Conservation (phyloP, 805 yeast species). For the Blastobotrys chiropterorum region DNA sequence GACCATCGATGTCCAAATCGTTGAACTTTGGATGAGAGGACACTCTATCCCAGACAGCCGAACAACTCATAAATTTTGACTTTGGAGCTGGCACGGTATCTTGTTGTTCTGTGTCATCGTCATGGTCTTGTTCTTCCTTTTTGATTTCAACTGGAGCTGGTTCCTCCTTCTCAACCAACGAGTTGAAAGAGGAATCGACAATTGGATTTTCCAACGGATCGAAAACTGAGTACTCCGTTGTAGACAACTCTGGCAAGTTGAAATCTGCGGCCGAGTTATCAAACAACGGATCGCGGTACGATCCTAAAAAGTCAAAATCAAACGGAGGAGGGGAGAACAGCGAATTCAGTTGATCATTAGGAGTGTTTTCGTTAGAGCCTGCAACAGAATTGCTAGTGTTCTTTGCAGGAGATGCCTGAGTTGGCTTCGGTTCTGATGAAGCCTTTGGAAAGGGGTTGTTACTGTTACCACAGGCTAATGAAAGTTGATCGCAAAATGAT, state of each 20-base stretch:
- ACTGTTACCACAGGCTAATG: slow-evolving; percentile 77
- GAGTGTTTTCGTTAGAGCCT: background rate
- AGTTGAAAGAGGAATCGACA: slow-evolving; percentile 16
- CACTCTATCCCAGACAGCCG: slow-evolving; percentile 95
- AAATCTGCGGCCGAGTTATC: slow-evolving; percentile 30
- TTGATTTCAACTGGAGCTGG: slow-evolving; percentile 5
- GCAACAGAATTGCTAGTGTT: background rate
- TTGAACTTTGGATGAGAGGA: slow-evolving; percentile 91
- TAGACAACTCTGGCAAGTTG: slow-evolving; percentile 28
- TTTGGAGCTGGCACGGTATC: slow-evolving; percentile 29
- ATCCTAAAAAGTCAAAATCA: slow-evolving; percentile 23
- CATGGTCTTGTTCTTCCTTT: slow-evolving; percentile 1
- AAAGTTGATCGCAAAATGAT: slow-evolving; percentile 69
- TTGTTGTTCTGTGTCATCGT: slow-evolving; percentile 9
- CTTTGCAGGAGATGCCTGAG: slow-evolving; percentile 16
- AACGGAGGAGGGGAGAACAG: slow-evolving; percentile 26
- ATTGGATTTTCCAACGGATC: slow-evolving; percentile 30
- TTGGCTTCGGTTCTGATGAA: slow-evolving; percentile 1
- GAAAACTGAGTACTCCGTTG: slow-evolving; percentile 30
- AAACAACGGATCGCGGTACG: slow-evolving; percentile 25
- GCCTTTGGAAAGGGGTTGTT: slow-evolving; percentile 57
- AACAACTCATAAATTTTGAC: slow-evolving; percentile 52
- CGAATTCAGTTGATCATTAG: background rate
- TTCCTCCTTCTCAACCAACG: slow-evolving; percentile 5
- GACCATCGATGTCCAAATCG: slow-evolving; percentile 89